Conservation (phyloP, 2,329 filamentous ascomycete genomes). For the Ustulina deusta region DNA sequence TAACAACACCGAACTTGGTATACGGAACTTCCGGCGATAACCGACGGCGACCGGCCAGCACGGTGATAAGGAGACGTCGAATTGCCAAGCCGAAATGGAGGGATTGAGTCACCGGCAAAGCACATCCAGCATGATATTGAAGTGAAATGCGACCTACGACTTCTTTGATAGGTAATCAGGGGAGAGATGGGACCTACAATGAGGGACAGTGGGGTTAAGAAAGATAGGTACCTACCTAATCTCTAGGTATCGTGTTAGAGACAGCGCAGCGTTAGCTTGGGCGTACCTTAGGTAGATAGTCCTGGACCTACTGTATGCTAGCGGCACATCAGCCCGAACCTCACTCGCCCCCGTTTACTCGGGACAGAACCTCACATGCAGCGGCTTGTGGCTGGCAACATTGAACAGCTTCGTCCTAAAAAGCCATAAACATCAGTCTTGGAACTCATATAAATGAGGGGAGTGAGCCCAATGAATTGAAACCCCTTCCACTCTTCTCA, state of each 20-base stretch:
- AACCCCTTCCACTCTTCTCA: neutral
- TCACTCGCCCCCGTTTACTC: neutral
- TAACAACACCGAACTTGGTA: neutral
- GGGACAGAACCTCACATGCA: neutral
- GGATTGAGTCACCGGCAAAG: slow-evolving; percentile 35
- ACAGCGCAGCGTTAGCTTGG: neutral
- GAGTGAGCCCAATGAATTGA: neutral
- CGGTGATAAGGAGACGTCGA: neutral
- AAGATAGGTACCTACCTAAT: slow-evolving; percentile 4
- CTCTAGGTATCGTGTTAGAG: no score
- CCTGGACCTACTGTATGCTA: neutral
- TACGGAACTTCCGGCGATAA: slow-evolving; percentile 29
- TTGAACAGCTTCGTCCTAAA: neutral
- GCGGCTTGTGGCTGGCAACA: neutral
- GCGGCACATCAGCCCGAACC: neutral
- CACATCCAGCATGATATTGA: neutral
- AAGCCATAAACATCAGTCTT: neutral
- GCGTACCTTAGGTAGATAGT: neutral
- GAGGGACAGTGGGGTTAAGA: neutral
- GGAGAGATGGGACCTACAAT: neutral
- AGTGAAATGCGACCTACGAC: neutral
- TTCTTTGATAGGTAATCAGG: neutral
- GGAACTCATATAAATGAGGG: slow-evolving; percentile 13
- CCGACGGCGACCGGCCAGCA: slow-evolving; percentile 32
- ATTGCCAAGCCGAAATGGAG: neutral